Conservation (phyloP, 192 early-diverging fungal species). For the Lunasporangiospora selenospora region DNA sequence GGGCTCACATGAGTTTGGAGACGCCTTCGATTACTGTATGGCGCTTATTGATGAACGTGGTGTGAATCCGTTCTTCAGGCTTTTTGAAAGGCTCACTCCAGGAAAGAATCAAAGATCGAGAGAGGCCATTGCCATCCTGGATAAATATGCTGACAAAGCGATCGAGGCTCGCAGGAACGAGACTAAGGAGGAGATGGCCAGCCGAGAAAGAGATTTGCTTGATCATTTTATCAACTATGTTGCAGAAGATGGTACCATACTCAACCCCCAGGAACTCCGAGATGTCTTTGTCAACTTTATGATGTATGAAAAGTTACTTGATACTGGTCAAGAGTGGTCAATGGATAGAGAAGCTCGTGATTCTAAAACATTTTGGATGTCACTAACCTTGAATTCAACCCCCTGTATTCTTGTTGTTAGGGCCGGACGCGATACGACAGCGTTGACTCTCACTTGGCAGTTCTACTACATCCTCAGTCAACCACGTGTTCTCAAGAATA, state of each 20-base stretch:
- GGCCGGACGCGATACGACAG: slow-evolving; percentile 64
- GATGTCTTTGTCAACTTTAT: slow-evolving; percentile 60
- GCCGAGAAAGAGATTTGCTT: slow-evolving; percentile 30
- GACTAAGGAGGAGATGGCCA: background rate
- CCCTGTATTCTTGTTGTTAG: slow-evolving; percentile 3
- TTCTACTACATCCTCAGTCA: slow-evolving; percentile 55
- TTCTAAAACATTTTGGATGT: background rate
- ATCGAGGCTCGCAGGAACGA: slow-evolving; percentile 17
- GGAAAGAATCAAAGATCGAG: slow-evolving; percentile 4
- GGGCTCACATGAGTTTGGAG: slow-evolving; percentile 50
- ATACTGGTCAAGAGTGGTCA: background rate
- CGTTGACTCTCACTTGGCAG: slow-evolving; percentile 61
- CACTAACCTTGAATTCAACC: background rate
- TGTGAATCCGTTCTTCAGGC: slow-evolving; percentile 21
- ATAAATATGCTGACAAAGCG: slow-evolving; percentile 24
- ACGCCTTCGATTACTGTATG: slow-evolving; percentile 57
- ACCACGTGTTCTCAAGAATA: slow-evolving; percentile 36
- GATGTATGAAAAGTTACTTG: background rate
- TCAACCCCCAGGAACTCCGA: slow-evolving; percentile 46
- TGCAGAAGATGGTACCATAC: slow-evolving; percentile 39
- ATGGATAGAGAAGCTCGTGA: background rate
- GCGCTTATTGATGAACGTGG: slow-evolving; percentile 13
- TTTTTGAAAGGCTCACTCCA: slow-evolving; percentile 29
- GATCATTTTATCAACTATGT: slow-evolving; percentile 47
- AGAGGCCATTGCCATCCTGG: slow-evolving; percentile 1